Evolutionary conservation across 129 eudicot genomes (phyloP).

Genomic region (Cynara cardunculus): DNA sequence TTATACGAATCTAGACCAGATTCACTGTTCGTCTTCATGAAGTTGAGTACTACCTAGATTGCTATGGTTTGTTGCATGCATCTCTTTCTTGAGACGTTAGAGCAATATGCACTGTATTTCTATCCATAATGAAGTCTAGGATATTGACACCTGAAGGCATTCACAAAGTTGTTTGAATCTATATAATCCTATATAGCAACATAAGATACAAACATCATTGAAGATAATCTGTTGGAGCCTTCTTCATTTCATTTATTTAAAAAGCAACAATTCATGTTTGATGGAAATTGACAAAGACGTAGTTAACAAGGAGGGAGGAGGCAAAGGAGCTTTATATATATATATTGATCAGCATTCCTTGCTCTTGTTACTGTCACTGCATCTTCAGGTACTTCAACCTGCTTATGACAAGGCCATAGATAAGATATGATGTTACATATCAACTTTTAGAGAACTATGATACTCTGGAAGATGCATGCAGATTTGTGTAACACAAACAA

Average conservation of each 20-base stretch:
- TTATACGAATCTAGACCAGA: neutral
- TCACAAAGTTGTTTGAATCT: neutral
- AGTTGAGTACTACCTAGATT: neutral
- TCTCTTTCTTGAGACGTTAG: conserved; percentile 4
- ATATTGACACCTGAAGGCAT: neutral
- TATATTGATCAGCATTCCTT: conserved; percentile 14
- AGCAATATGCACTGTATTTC: neutral
- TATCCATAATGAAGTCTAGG: neutral
- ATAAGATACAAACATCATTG: conserved; percentile 7
- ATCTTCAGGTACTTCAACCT: conserved; percentile 18
- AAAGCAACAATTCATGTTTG: neutral
- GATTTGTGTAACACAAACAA: neutral
- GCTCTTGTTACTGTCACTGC: conserved; percentile 2
- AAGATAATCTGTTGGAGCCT: neutral
- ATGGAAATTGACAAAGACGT: conserved; percentile 3
- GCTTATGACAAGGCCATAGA: conserved; percentile 3
- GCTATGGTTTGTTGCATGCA: conserved; percentile 1
- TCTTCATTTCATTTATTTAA: conserved; percentile 14
- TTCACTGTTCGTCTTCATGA: neutral
- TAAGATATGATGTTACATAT: neutral
- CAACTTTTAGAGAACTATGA: neutral
- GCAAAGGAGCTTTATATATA: neutral
- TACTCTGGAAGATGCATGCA: neutral
- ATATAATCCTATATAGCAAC: neutral
- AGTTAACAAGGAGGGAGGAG: neutral